Percentiles rank a stretch among this genome's conserved stretches.
These are phyloP conservation scores for Penicillium robsamsonii DNA, from an alignment of 495 filamentous ascomycete species.

Conservation along the genomic window DNA sequence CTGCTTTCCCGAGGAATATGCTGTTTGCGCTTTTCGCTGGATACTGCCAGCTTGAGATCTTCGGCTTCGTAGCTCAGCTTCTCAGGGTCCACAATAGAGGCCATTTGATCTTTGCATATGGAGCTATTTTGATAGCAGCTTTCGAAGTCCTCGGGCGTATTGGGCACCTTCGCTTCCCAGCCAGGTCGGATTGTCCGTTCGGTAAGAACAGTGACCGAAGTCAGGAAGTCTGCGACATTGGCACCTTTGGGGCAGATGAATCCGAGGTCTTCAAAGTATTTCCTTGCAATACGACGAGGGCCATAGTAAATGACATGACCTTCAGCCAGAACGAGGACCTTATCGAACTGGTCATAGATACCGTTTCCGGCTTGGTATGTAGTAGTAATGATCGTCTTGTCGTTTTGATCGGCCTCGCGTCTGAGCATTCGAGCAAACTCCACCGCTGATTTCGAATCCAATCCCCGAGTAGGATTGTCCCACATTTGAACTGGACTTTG, in stretches of 20 bases:
- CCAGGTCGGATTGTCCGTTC: slow-evolving; percentile 65
- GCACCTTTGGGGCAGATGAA: slow-evolving; percentile 67
- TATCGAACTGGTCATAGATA: slow-evolving; percentile 77
- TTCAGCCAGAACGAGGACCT: slow-evolving; percentile 73
- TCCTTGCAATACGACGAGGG: slow-evolving; percentile 54
- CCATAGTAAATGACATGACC: slow-evolving; percentile 81
- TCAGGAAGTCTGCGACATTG: slow-evolving; percentile 77
- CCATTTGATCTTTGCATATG: slow-evolving; percentile 59
- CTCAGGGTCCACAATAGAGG: slow-evolving; percentile 57
- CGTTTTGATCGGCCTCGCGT: slow-evolving; percentile 61
- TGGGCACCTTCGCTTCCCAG: slow-evolving; percentile 63
- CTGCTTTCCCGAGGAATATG: slow-evolving; percentile 40
- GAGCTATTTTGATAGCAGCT: slow-evolving; percentile 65
- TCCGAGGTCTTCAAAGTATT: slow-evolving; percentile 70
- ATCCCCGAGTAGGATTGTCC: slow-evolving; percentile 77
- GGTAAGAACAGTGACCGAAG: slow-evolving; percentile 67
- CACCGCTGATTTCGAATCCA: slow-evolving; percentile 78
- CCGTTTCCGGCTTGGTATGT: slow-evolving; percentile 81
- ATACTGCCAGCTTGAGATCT: slow-evolving; percentile 38
- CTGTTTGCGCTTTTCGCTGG: slow-evolving; percentile 54
- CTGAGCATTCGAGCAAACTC: slow-evolving; percentile 72
- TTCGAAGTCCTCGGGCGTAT: slow-evolving; percentile 76
- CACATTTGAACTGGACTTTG: slow-evolving; percentile 76
- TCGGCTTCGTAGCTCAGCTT: slow-evolving; percentile 44
- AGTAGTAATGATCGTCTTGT: slow-evolving; percentile 67